phyloP scores from a whole-genome alignment of 2,329 filamentous ascomycete genomes.

The Dactylonectria estremocensis region DNA sequence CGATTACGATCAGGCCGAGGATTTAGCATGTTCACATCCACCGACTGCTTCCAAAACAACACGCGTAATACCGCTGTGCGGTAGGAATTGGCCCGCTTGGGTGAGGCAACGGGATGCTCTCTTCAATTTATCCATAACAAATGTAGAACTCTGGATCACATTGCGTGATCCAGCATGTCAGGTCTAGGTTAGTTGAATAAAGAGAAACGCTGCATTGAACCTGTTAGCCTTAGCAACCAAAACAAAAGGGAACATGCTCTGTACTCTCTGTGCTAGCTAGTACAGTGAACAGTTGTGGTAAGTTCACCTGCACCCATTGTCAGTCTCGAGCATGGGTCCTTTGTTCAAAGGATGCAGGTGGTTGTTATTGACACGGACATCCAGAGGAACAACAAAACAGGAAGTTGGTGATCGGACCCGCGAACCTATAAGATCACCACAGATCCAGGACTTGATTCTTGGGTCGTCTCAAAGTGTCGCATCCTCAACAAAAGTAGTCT shows the following conservation, averaged over 20 bases:
- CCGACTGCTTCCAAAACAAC: not conserved
- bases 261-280: not conserved
- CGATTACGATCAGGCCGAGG: not conserved
- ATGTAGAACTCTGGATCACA: not conserved
- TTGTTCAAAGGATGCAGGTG: not conserved
- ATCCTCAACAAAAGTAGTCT: not conserved
- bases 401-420: not conserved
- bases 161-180: not conserved
- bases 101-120: not conserved
- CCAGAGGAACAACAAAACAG: not conserved
- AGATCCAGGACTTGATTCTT: not conserved
- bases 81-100: not conserved
- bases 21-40: no score
- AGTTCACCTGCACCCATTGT: not conserved
- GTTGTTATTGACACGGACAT: not conserved
- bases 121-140: not conserved
- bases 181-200: no score
- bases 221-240: not conserved
- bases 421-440: not conserved
- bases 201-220: no score
- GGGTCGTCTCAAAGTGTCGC: not conserved
- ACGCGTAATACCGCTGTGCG: not conserved
- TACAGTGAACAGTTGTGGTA: not conserved
- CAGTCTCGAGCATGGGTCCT: not conserved
- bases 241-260: not conserved